Percentiles rank a stretch among this genome's conserved stretches.
phyloP scores from a whole-genome alignment of 1,284 basidiomycete genomes.

The Sutorius eximius region DNA sequence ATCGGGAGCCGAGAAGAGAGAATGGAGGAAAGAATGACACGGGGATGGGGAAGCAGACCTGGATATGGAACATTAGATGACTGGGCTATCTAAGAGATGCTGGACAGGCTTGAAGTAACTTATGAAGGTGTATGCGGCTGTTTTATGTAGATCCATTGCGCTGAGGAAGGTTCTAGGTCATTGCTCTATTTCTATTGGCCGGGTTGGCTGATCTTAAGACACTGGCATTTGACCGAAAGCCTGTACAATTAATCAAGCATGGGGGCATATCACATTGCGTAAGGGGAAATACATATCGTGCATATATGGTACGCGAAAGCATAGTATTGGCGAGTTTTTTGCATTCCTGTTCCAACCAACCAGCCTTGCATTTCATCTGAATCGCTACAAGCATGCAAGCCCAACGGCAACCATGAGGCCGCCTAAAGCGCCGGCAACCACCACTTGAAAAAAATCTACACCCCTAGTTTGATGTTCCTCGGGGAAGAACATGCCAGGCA shows the following conservation, averaged over 20 bases:
- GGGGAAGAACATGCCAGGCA: conserved; percentile 33
- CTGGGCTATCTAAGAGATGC: conserved; percentile 49
- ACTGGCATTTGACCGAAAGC: not conserved
- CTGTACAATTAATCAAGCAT: not conserved
- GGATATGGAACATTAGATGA: conserved; percentile 54
- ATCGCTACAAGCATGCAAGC: conserved; percentile 35
- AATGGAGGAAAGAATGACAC: conserved; percentile 49
- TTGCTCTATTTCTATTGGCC: not conserved
- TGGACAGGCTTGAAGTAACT: conserved; percentile 17
- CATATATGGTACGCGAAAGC: conserved; percentile 21
- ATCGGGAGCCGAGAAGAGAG: conserved; percentile 43
- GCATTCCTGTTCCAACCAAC: not conserved
- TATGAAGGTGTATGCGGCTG: conserved; percentile 17
- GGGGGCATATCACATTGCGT: conserved; percentile 20
- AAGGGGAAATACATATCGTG: conserved; percentile 8
- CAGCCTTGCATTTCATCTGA: conserved; percentile 8
- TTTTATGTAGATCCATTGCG: not conserved
- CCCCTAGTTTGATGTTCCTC: conserved; percentile 22
- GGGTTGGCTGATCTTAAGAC: not conserved
- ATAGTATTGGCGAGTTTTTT: conserved; percentile 6
- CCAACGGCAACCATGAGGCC: conserved; percentile 32
- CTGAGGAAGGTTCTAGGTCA: not conserved
- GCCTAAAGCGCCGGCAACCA: conserved; percentile 30
- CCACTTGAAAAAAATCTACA: conserved; percentile 33
- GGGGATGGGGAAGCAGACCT: conserved; percentile 47